Evolutionary conservation across 2,329 filamentous ascomycete genomes (phyloP).

Genomic region (Alternaria arborescens): DNA sequence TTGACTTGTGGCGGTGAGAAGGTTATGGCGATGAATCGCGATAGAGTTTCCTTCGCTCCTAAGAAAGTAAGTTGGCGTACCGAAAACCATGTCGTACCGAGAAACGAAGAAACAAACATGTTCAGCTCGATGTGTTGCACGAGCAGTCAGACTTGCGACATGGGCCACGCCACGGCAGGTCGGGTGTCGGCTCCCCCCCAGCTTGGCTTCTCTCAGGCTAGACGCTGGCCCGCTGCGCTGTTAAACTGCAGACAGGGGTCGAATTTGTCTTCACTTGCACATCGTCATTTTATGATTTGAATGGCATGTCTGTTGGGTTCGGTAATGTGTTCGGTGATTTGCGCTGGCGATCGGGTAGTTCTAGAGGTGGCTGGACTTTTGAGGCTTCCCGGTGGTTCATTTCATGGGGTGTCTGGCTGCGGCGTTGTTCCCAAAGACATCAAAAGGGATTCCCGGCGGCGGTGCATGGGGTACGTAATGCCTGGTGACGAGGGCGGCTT

Average conservation of each 20-base stretch:
- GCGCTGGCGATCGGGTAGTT: neutral
- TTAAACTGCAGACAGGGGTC: neutral
- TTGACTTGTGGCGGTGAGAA: neutral
- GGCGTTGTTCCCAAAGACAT: neutral
- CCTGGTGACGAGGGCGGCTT: neutral
- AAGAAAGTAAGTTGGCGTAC: neutral
- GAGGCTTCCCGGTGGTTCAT: conserved; percentile 2
- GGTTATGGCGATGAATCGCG: neutral
- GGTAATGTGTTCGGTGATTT: conserved; percentile 1
- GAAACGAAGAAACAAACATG: conserved; percentile 4
- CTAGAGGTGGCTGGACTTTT: conserved; percentile 4
- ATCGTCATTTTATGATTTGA: neutral
- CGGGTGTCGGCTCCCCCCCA: conserved; percentile 1
- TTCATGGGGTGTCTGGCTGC: neutral
- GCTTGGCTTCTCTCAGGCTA: neutral
- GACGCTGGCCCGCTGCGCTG: neutral
- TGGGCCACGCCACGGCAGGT: neutral
- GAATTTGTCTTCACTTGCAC: neutral
- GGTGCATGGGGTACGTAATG: conserved; percentile 3
- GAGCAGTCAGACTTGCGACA: neutral
- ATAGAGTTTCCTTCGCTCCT: neutral
- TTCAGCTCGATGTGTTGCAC: conserved; percentile 1
- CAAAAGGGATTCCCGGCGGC: conserved; percentile 1
- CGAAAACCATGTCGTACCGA: neutral
- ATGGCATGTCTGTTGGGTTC: neutral